phyloP scores from a whole-genome alignment of 2,329 filamentous ascomycete genomes.

The Blastomyces silverae region DNA sequence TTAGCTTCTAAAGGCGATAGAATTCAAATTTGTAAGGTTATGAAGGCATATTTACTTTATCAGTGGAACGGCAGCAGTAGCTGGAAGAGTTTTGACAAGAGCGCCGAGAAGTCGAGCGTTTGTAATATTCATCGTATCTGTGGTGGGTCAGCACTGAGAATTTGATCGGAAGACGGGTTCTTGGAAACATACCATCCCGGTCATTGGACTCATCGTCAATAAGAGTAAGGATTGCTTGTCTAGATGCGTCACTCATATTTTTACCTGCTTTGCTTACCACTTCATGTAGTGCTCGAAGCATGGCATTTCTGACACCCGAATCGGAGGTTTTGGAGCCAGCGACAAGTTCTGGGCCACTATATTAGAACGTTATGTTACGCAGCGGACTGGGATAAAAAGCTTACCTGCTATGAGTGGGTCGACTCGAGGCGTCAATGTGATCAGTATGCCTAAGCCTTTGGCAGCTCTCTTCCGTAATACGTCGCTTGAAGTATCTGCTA shows the following conservation, averaged over 20 bases:
- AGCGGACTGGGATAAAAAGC: constrained; percentile 15
- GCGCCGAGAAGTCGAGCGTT: constrained; percentile 86
- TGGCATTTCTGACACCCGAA: constrained; percentile 80
- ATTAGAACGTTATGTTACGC: constrained; percentile 13
- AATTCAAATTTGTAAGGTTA: constrained; percentile 2
- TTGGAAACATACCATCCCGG: constrained; percentile 51
- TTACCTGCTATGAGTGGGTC: constrained; percentile 73
- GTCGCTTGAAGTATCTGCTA: constrained; percentile 90
- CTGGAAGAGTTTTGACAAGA: constrained; percentile 75
- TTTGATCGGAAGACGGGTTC: background rate
- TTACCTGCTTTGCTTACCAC: constrained; percentile 89
- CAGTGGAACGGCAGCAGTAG: constrained; percentile 57
- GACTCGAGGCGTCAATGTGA: constrained; percentile 89
- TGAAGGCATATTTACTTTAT: constrained; percentile 45
- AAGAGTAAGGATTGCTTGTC: constrained; percentile 73
- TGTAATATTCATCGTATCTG: constrained; percentile 70
- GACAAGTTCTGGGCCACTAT: constrained; percentile 61
- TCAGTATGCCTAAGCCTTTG: constrained; percentile 87
- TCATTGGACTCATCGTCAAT: constrained; percentile 81
- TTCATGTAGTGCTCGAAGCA: constrained; percentile 94
- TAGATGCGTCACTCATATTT: constrained; percentile 90
- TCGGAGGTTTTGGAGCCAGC: constrained; percentile 91
- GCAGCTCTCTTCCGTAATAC: constrained; percentile 79
- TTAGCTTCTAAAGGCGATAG: constrained; percentile 24
- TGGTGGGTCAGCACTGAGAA: constrained; percentile 21